Evolutionary conservation across 805 yeast genomes (phyloP).

Genomic region (Maudiozyma saulgeensis): DNA sequence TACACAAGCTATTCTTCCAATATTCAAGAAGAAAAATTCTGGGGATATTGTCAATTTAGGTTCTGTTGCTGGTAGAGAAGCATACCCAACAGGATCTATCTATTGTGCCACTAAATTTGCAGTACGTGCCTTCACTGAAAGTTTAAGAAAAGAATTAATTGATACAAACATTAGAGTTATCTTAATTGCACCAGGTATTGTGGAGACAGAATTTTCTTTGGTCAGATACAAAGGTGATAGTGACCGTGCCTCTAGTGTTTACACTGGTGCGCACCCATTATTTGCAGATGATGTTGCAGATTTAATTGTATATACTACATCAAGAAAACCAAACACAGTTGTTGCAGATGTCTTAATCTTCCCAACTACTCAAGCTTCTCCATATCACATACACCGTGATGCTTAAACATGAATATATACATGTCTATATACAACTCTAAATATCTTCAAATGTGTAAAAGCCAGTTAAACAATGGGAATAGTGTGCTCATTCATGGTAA

Average conservation of each 20-base stretch:
- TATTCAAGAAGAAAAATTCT: constrained; percentile 56
- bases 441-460: no score
- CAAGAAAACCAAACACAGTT: constrained; percentile 51
- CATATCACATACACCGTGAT: constrained; percentile 47
- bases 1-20: constrained; percentile 70
- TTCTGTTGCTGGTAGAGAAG: constrained; percentile 71
- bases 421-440: background rate
- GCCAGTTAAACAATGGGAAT: no score
- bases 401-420: background rate
- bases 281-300: constrained; percentile 54
- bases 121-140: constrained; percentile 59
- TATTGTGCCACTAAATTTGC: constrained; percentile 73
- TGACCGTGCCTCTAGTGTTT: constrained; percentile 44
- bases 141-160: constrained; percentile 65
- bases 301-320: constrained; percentile 45
- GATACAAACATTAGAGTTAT: constrained; percentile 58
- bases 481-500: no score
- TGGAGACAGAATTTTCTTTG: constrained; percentile 56
- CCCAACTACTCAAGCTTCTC: constrained; percentile 78
- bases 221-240: constrained; percentile 53
- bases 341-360: constrained; percentile 72
- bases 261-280: constrained; percentile 47
- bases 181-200: constrained; percentile 62
- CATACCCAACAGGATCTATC: constrained; percentile 71
- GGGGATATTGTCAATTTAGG: constrained; percentile 73